These are phyloP conservation scores for Pythium grandisporangium DNA, from an alignment of 352 stramenopile species.

Conservation along the genomic window DNA sequence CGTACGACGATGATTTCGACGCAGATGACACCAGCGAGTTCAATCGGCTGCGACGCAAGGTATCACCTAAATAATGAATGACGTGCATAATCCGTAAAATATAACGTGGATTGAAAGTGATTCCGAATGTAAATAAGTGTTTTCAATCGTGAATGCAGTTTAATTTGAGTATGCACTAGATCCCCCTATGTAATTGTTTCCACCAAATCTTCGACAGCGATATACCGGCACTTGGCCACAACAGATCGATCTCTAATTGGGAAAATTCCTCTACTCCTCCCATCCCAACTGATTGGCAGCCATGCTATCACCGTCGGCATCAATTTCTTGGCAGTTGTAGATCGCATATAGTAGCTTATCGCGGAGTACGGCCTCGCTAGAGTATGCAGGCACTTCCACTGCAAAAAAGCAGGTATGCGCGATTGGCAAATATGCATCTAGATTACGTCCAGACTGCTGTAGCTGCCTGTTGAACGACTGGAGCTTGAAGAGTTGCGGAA, in stretches of 20 bases:
- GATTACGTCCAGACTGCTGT: constrained; percentile 17
- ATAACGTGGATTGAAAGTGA: no score
- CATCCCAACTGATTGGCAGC: constrained; percentile 71
- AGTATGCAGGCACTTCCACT: constrained; percentile 93
- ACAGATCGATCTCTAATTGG: no score
- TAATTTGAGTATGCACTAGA: no score
- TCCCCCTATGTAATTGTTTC: no score
- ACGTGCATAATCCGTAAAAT: not conserved
- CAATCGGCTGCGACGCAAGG: constrained; percentile 11
- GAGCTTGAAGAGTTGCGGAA: constrained; percentile 89
- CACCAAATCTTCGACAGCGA: no score
- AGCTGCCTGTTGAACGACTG: constrained; percentile 85
- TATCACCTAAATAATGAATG: constrained; percentile 1
- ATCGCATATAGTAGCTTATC: constrained; percentile 88
- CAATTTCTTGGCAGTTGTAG: constrained; percentile 92
- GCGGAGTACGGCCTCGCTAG: constrained; percentile 53
- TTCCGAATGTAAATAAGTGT: no score
- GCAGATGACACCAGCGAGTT: constrained; percentile 11
- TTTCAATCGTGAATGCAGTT: no score
- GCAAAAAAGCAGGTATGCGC: constrained; percentile 99
- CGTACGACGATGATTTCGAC: constrained; percentile 53
- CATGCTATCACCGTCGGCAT: constrained; percentile 79
- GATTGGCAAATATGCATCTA: constrained; percentile 90
- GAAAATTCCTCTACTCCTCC: constrained; percentile 77
- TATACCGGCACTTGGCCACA: no score